A percentile compares a stretch with the other conserved stretches of the same genome.
Conservation (phyloP, 176 grass and related monocot genomes). For the Musa beccarii region DNA sequence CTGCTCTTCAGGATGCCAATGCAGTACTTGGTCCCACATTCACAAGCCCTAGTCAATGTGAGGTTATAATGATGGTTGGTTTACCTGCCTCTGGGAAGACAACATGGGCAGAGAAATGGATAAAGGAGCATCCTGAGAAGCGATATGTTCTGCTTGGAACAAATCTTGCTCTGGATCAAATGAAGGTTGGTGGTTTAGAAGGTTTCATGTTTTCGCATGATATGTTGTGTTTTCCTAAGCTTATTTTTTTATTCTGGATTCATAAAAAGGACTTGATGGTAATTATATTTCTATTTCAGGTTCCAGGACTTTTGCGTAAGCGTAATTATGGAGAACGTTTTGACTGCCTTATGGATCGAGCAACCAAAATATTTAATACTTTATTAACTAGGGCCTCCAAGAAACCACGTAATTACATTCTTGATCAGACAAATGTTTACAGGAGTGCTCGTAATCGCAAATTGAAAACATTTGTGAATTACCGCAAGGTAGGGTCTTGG, state of each 20-base stretch:
- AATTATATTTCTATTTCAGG: conserved; percentile 22
- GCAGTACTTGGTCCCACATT: conserved; percentile 31
- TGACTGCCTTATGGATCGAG: conserved; percentile 47
- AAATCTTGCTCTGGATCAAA: conserved; percentile 61
- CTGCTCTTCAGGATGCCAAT: conserved; percentile 25
- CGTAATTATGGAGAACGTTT: conserved; percentile 53
- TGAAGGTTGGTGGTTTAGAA: conserved; percentile 36
- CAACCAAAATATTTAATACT: conserved; percentile 53
- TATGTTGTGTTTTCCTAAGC: conserved; percentile 8
- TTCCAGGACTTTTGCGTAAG: conserved; percentile 51
- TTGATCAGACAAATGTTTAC: conserved; percentile 74
- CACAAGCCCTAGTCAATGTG: conserved; percentile 23
- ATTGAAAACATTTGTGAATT: conserved; percentile 45
- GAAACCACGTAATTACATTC: conserved; percentile 44
- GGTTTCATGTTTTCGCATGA: not conserved
- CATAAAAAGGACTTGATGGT: not conserved
- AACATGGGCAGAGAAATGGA: conserved; percentile 56
- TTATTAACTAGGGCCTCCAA: conserved; percentile 47
- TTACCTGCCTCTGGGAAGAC: conserved; percentile 60
- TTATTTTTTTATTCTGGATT: not conserved
- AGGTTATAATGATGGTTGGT: conserved; percentile 62
- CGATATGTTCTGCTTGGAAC: conserved; percentile 53
- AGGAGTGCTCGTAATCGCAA: conserved; percentile 47
- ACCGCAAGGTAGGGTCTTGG: conserved; percentile 33
- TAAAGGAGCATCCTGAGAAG: conserved; percentile 47